phyloP scores from a whole-genome alignment of 768 basidiomycete genomes.

The Tylopilus sp. region DNA sequence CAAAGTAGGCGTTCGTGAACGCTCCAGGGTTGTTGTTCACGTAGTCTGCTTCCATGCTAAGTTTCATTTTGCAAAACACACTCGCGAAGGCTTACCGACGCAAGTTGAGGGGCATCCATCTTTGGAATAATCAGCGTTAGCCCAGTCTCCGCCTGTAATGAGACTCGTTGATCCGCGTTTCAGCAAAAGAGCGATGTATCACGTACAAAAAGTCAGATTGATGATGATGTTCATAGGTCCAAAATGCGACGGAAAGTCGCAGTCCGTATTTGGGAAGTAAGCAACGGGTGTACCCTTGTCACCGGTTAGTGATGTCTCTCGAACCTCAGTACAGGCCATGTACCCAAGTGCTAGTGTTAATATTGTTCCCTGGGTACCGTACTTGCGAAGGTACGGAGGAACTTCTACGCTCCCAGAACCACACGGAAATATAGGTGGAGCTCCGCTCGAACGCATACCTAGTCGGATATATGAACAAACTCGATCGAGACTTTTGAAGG shows the following conservation, averaged over 20 bases:
- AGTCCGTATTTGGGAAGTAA: too few species aligned
- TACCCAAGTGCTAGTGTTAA: constrained; percentile 28
- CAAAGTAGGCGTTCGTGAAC: constrained; percentile 20
- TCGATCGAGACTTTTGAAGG: neutral
- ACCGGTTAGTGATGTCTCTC: neutral
- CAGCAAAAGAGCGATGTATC: too few species aligned
- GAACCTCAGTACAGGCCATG: neutral
- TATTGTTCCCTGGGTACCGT: constrained; percentile 13
- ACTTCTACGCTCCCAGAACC: constrained; percentile 40
- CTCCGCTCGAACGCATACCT: constrained; percentile 38
- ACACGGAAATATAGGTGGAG: constrained; percentile 33
- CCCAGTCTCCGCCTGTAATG: constrained; percentile 33
- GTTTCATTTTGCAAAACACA: constrained; percentile 4
- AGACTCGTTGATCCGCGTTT: too few species aligned
- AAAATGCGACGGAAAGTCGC: too few species aligned
- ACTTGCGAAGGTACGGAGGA: constrained; percentile 35
- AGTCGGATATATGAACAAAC: neutral
- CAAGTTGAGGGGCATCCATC: constrained; percentile 27
- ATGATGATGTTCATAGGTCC: too few species aligned
- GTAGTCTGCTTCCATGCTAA: constrained; percentile 46
- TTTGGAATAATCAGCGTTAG: constrained; percentile 18
- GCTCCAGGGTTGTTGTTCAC: constrained; percentile 19
- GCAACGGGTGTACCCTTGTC: constrained; percentile 16
- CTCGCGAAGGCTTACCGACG: constrained; percentile 17
- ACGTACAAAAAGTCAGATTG: too few species aligned